Evolutionary conservation across 371 early-diverging fungal species (phyloP).

Genomic region (Dichotomocladium elegans): DNA sequence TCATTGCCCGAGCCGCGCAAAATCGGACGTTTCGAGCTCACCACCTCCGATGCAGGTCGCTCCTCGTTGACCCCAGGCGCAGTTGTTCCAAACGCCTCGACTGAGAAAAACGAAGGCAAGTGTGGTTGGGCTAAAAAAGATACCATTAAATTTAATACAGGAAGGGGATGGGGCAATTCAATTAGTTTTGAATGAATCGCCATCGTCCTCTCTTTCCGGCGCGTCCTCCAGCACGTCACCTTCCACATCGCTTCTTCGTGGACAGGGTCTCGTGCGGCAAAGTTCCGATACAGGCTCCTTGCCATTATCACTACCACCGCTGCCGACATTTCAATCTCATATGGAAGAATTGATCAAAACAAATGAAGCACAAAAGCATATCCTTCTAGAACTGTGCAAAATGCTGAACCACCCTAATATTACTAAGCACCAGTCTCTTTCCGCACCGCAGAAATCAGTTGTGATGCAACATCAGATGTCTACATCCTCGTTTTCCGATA

Average conservation of each 20-base stretch:
- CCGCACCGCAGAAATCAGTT: too few relatives aligned
- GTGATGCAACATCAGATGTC: too few relatives aligned
- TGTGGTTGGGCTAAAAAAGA: neutral
- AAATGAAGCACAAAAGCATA: conserved; percentile 28
- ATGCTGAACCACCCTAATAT: too few relatives aligned
- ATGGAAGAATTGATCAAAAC: conserved; percentile 26
- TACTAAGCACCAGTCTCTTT: too few relatives aligned
- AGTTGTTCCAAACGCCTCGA: neutral
- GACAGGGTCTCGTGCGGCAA: conserved; percentile 11
- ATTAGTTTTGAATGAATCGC: neutral
- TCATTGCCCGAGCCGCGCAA: neutral
- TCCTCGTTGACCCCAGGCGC: too few relatives aligned
- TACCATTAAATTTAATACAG: too few relatives aligned
- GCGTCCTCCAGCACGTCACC: conserved; percentile 11
- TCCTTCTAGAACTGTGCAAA: conserved; percentile 18
- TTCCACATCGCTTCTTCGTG: conserved; percentile 22
- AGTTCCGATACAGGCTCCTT: too few relatives aligned
- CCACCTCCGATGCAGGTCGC: conserved; percentile 1
- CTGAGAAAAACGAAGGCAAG: neutral
- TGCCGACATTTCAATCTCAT: conserved; percentile 15
- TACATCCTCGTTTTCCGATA: too few relatives aligned
- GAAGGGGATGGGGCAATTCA: too few relatives aligned
- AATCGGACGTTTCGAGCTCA: conserved; percentile 2
- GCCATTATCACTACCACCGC: neutral
- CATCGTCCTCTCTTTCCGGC: neutral